Base-by-base conservation (phyloP, 148 eudicot species). In the Nyssa sinensis region DNA sequence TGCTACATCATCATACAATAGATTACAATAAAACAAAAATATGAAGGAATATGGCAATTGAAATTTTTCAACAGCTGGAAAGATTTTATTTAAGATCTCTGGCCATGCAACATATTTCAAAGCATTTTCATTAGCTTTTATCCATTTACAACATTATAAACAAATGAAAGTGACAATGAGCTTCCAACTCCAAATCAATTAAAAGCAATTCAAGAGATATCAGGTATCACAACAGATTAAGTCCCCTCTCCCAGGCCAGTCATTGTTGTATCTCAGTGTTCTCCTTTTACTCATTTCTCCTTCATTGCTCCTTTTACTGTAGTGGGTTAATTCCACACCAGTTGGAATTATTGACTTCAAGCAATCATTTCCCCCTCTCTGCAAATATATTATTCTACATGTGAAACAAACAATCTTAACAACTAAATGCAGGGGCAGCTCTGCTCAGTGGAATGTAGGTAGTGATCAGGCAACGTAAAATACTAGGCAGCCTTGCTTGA, bases 291-390 rank as follows among this genome's bases (percentile, higher is more conserved):
- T 44, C 16, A 11, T 44, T 12, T 89, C 71, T n/a, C n/a, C 71
- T 88, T 93, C 19, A 81, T 85, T 25, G 80, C 76, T 82, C 84
- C 51, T 44, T 44, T 44, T 44, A 14, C 16, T 3, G 51, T 44
- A 19, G 19, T 44, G 51, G 3, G 17, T 44, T 11, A 44, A 44
- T 12, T 12, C 17, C 16, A 14, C 51, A 44, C 17, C 51, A 44
- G 12, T 3, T 44, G 16, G 51, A 44, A 44, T 1, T 11, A 10
- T 44, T 44, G 17, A 19, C 19, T n/a, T 44, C 51, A 44, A 11
- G 51, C 51, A 11, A 39, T 7, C 3, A 14, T 44, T 19, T n/a
- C n/a, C n/a, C n/a, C n/a, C n/a, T 44, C 51, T 44, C 16, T 44
- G 51, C 17, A 12, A n/a, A n/a, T 44, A 11, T 11, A 6, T 13